Base-by-base conservation (phyloP, 495 filamentous ascomycete species). In the Xylaria longipes region DNA sequence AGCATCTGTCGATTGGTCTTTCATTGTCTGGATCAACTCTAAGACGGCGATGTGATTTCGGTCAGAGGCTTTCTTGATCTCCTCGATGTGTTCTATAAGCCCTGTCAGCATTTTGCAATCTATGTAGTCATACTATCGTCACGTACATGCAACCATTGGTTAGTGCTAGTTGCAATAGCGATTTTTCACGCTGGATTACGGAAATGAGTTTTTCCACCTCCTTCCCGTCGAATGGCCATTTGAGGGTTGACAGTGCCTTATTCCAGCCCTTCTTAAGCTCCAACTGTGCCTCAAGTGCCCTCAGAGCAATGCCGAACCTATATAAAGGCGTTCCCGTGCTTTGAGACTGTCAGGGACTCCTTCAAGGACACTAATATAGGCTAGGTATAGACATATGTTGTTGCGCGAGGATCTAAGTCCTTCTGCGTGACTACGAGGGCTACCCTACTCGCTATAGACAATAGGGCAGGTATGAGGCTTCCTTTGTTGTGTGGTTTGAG, bases 161-260 rank as follows among this genome's bases (percentile, higher is more conserved):
- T 14, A 58, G 54, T 58, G 29, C 29, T 31, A 58, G 54, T 35
- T 58, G 54, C 29, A 58, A 33, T 58, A 58, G 54, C 29, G 14
- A 58, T 33, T 33, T 58, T 58, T 58, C 54, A 33, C 54, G 54
- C 14, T 58, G 54, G 29, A 58, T 58, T 31, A 27, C 54, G 25
- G 54, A 14, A 33, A 58, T 35, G 54, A 58, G 54, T 15, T 58
- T 17, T 20, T 58, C 54, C 14, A 58, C 29, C 29, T 58, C 27
- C 54, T 31, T 58, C 54, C 35, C 54, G 6, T 58, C 54, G 14
- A 58, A 35, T 20, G 54, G 54, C 54, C 54, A 58, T 58, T 58
- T 58, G 54, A 58, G 54, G 5, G 54, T 27, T 6, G 54, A 35
- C 6, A 58, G 54, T 5, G 54, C 54, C 54, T 33, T 58, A 12